phyloP scores from a whole-genome alignment of 768 basidiomycete species.

The Lentinus brumalis region DNA sequence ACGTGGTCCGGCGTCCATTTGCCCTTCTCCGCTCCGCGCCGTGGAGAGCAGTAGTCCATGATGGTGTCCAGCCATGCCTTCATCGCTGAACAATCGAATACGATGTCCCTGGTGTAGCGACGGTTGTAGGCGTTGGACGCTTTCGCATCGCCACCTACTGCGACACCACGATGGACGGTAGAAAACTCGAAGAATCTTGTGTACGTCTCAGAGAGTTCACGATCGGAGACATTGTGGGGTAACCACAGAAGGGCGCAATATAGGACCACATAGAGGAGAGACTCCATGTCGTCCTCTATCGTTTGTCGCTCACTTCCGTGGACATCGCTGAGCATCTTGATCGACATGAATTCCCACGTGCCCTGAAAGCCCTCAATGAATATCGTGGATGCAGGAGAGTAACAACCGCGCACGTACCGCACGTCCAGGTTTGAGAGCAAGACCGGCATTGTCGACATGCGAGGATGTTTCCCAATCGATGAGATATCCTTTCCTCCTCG shows the following conservation, averaged over 20 bases:
- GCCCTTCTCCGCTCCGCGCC: not conserved
- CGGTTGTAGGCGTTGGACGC: not conserved
- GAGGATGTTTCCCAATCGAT: slow-evolving; percentile 15
- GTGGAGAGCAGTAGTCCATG: not conserved
- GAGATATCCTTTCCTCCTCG: slow-evolving; percentile 6
- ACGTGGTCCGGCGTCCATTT: not conserved
- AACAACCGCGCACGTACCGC: not conserved
- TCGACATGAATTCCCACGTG: slow-evolving; percentile 15
- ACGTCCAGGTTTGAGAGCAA: not conserved
- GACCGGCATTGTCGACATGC: not conserved
- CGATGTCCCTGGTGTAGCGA: not conserved
- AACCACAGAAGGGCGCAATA: slow-evolving; percentile 9
- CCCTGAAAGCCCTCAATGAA: not conserved
- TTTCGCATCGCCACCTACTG: not conserved
- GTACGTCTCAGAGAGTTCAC: not conserved
- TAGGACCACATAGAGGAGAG: slow-evolving; percentile 10
- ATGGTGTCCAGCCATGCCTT: not conserved
- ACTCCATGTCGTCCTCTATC: slow-evolving; percentile 17
- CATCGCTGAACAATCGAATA: not conserved
- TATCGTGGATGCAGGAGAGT: not conserved
- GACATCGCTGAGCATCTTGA: not conserved
- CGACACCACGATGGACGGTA: not conserved
- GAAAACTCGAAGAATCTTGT: not conserved
- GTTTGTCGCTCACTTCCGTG: not conserved
- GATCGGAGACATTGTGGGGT: not conserved